phyloP scores from a whole-genome alignment of 192 early-diverging fungal species.

The Coemansia sp. region DNA sequence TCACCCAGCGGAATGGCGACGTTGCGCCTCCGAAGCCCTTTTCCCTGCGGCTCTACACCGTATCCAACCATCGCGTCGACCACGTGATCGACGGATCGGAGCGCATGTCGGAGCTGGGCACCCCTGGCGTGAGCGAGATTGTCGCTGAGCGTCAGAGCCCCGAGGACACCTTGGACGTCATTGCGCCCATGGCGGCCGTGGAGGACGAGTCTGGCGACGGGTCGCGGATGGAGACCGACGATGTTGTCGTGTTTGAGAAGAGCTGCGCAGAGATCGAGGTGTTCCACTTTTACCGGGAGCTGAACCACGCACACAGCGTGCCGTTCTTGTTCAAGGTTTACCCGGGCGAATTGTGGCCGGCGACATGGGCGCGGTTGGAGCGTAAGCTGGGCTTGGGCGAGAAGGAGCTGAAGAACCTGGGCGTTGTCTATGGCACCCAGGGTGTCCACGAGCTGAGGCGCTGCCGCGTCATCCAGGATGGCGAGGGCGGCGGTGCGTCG shows the following conservation, averaged over 20 bases:
- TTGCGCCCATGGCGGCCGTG: background rate
- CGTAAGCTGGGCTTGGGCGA: conserved; percentile 72
- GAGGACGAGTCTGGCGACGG: background rate
- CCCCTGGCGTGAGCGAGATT: conserved; percentile 29
- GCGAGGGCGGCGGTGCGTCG: conserved; percentile 8
- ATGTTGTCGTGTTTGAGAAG: conserved; percentile 23
- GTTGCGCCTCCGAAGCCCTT: conserved; percentile 39
- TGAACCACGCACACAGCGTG: conserved; percentile 67
- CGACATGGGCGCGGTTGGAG: conserved; percentile 74
- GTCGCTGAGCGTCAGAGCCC: conserved; percentile 18
- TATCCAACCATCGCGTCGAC: conserved; percentile 51
- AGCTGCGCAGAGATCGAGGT: conserved; percentile 59
- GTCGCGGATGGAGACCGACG: conserved; percentile 42
- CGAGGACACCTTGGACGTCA: background rate
- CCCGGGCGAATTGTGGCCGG: conserved; percentile 64
- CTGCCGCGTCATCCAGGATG: conserved; percentile 31
- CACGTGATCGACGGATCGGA: conserved; percentile 50
- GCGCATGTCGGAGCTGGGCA: conserved; percentile 50
- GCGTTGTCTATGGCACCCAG: conserved; percentile 26
- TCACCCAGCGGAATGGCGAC: conserved; percentile 9
- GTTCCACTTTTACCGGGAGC: conserved; percentile 77
- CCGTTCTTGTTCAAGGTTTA: conserved; percentile 80
- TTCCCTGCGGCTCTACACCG: conserved; percentile 62
- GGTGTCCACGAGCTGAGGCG: conserved; percentile 10
- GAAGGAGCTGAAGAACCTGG: conserved; percentile 69